Evolutionary conservation across 176 grass and related monocot species (phyloP).

Genomic region (Musa troglodytarum): DNA sequence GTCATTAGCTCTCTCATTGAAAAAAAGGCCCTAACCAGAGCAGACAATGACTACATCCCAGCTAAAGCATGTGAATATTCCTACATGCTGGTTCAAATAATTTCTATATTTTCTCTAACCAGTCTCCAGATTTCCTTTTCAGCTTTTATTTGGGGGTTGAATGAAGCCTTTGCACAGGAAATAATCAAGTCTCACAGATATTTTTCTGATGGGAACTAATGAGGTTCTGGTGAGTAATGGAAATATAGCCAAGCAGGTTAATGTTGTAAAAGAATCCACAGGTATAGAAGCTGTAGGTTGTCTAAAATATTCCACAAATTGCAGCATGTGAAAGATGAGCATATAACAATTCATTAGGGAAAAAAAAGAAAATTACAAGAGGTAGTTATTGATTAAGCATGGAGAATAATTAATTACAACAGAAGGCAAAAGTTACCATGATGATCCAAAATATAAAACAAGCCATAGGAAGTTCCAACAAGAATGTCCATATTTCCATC

Average conservation of each 20-base stretch:
- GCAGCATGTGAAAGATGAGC: background rate
- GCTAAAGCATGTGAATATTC: too few relatives aligned
- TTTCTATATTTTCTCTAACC: background rate
- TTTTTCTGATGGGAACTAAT: background rate
- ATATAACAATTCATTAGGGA: background rate
- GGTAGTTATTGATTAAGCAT: background rate
- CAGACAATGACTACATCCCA: too few relatives aligned
- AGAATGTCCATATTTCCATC: slow-evolving; percentile 95
- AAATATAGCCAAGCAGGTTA: background rate
- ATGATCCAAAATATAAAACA: slow-evolving; percentile 92
- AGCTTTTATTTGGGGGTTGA: too few relatives aligned
- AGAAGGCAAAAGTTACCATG: slow-evolving; percentile 35
- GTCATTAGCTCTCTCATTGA: background rate
- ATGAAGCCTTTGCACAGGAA: background rate
- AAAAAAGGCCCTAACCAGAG: too few relatives aligned
- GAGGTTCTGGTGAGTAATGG: background rate
- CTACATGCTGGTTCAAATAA: background rate
- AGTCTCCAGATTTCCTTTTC: too few relatives aligned
- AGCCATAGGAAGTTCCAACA: slow-evolving; percentile 81
- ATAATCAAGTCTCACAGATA: background rate
- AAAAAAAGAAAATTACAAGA: background rate
- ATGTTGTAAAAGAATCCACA: too few relatives aligned
- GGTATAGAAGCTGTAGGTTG: background rate
- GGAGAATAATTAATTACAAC: slow-evolving; percentile 11
- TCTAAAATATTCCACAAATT: background rate